Conservation (phyloP, 495 filamentous ascomycete species). For the Xylaria curta region DNA sequence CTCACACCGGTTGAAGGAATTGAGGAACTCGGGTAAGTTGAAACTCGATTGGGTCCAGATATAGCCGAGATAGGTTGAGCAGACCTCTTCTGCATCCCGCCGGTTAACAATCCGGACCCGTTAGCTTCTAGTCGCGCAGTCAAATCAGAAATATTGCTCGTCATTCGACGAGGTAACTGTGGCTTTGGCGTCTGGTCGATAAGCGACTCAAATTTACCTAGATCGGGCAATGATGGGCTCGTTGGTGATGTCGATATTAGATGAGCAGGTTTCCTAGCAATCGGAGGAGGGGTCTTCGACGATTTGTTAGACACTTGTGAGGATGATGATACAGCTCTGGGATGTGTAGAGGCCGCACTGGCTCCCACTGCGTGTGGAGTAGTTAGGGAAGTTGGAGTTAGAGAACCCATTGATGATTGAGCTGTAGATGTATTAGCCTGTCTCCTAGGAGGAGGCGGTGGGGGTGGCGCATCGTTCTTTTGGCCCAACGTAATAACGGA, state of each 20-base stretch:
- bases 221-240: constrained; percentile 32
- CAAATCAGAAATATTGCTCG: constrained; percentile 36
- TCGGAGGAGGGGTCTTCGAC: constrained; percentile 56
- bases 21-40: constrained; percentile 13
- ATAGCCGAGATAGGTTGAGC: constrained; percentile 13
- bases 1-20: constrained; percentile 26
- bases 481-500: constrained; percentile 28
- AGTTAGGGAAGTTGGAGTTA: constrained; percentile 20
- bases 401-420: constrained; percentile 31
- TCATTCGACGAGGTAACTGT: constrained; percentile 33
- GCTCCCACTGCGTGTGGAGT: constrained; percentile 20
- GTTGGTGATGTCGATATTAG: constrained; percentile 49
- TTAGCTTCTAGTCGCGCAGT: constrained; percentile 38
- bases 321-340: constrained; percentile 35
- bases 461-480: constrained; percentile 48
- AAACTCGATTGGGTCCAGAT: constrained; percentile 16
- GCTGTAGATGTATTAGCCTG: constrained; percentile 40
- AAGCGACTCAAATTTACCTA: constrained; percentile 15
- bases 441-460: constrained; percentile 56
- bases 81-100: constrained; percentile 34
- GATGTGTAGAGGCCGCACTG: constrained; percentile 21
- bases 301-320: constrained; percentile 44
- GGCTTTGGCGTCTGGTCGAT: constrained; percentile 32
- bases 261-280: constrained; percentile 61
- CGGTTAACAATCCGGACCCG: constrained; percentile 30